phyloP scores from a whole-genome alignment of 1,284 basidiomycete genomes.

The Ganoderma meredithae region DNA sequence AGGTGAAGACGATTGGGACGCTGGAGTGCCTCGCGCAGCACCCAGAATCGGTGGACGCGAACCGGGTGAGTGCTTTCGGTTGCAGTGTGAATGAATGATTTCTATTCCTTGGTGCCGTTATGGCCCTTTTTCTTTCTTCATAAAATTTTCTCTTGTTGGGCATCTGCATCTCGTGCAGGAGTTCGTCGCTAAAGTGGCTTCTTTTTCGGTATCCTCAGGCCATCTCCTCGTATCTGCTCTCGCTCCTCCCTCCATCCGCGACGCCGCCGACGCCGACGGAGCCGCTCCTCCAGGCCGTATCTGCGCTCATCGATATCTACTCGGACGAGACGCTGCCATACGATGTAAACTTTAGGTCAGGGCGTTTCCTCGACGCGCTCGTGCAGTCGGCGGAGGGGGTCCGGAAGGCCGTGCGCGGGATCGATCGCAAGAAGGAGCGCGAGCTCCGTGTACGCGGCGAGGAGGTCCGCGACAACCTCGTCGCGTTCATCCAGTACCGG shows the following conservation, averaged over 20 bases:
- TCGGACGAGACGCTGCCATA: slow-evolving; percentile 89
- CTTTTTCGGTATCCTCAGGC: slow-evolving; percentile 47
- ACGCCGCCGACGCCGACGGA: slow-evolving; percentile 64
- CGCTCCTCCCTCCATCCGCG: slow-evolving; percentile 53
- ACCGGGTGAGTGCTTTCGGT: slow-evolving; percentile 58
- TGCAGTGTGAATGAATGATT: slow-evolving; percentile 15
- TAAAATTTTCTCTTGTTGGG: background rate
- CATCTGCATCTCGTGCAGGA: background rate
- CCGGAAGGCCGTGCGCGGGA: slow-evolving; percentile 52
- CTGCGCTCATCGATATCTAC: slow-evolving; percentile 93
- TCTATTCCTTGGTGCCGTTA: background rate
- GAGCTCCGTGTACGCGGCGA: slow-evolving; percentile 66
- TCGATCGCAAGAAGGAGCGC: slow-evolving; percentile 49
- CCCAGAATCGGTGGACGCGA: slow-evolving; percentile 68
- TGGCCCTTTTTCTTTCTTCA: background rate
- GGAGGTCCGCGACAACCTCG: slow-evolving; percentile 83
- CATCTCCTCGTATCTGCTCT: slow-evolving; percentile 75
- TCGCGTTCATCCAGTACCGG: slow-evolving; percentile 90
- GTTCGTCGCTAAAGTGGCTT: slow-evolving; percentile 3
- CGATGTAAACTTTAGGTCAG: slow-evolving; percentile 82
- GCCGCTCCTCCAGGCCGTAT: slow-evolving; percentile 80
- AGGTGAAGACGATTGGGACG: slow-evolving; percentile 83
- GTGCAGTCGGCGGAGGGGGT: slow-evolving; percentile 52
- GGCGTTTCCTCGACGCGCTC: slow-evolving; percentile 48
- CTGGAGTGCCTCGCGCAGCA: slow-evolving; percentile 84